phyloP scores from a whole-genome alignment of 371 early-diverging fungal species.

The Smittium culicis region DNA sequence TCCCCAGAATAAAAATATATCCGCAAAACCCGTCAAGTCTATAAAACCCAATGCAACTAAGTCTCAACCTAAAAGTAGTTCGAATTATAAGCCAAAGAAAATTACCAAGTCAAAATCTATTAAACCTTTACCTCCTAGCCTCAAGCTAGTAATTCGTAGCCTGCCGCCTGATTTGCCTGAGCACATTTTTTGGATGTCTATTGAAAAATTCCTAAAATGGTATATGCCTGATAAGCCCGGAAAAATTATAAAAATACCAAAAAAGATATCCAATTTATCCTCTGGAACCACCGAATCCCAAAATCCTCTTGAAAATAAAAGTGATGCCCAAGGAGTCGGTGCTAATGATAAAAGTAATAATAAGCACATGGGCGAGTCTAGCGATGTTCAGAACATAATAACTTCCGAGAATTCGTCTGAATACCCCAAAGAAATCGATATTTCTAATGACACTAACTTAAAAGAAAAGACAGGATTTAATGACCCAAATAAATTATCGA shows the following conservation, averaged over 20 bases:
- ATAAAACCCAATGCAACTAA: not conserved
- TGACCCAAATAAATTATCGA: not conserved
- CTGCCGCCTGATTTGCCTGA: conserved; percentile 30
- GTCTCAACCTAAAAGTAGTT: not conserved
- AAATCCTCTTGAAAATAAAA: not conserved
- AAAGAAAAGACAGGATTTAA: not conserved
- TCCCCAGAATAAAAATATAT: not conserved
- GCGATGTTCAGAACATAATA: not conserved
- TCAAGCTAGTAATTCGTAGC: conserved; percentile 18
- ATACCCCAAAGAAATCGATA: not conserved
- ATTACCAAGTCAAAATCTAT: not conserved
- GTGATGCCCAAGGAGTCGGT: not conserved
- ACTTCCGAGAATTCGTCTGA: not conserved
- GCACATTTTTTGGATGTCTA: conserved; percentile 31
- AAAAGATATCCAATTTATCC: not conserved
- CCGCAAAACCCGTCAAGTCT: not conserved
- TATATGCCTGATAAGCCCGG: conserved; percentile 15
- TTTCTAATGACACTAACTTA: not conserved
- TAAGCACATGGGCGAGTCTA: no score
- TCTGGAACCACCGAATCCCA: no score
- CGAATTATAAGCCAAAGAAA: not conserved
- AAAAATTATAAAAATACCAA: conserved; percentile 9
- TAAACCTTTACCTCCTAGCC: no score
- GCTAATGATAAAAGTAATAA: no score
- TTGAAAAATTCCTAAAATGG: conserved; percentile 26